A percentile compares a stretch with the other conserved stretches of the same genome.
Conservation (phyloP, 345 rosid genomes). For the Sapria himalayana region DNA sequence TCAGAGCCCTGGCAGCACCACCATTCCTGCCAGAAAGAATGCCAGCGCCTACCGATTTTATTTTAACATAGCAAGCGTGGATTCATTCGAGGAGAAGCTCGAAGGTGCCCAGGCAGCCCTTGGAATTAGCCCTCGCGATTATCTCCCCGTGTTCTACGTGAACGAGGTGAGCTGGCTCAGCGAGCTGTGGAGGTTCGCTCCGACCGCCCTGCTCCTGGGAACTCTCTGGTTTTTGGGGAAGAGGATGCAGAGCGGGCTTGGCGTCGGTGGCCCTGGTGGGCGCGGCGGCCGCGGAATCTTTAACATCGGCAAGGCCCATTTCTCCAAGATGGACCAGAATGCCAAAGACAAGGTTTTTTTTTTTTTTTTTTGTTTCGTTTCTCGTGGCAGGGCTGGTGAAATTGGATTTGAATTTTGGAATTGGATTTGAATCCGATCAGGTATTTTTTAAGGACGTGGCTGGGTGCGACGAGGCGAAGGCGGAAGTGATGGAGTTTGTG, state of each 20-base stretch:
- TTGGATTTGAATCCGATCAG: conserved; percentile 18
- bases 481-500: conserved; percentile 93
- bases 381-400: too few relatives aligned
- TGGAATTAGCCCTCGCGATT: conserved; percentile 59
- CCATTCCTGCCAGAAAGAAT: conserved; percentile 21
- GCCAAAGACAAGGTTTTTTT: conserved; percentile 63
- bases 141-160: conserved; percentile 52
- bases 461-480: conserved; percentile 96
- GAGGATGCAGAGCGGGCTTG: conserved; percentile 69
- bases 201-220: conserved; percentile 54
- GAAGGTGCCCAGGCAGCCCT: conserved; percentile 82
- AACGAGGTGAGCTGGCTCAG: conserved; percentile 63
- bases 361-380: too few relatives aligned
- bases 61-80: conserved; percentile 81
- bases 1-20: conserved; percentile 17
- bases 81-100: conserved; percentile 78
- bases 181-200: conserved; percentile 70
- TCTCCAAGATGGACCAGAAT: conserved; percentile 72
- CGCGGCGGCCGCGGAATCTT: conserved; percentile 75
- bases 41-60: conserved; percentile 52
- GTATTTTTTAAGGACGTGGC: conserved; percentile 85
- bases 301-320: conserved; percentile 80
- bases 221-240: conserved; percentile 44
- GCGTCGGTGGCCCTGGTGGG: conserved; percentile 74
- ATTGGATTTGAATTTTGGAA: too few relatives aligned